Conservation (phyloP, 2,329 filamentous ascomycete species). For the Aspergillus eucalypticola region DNA sequence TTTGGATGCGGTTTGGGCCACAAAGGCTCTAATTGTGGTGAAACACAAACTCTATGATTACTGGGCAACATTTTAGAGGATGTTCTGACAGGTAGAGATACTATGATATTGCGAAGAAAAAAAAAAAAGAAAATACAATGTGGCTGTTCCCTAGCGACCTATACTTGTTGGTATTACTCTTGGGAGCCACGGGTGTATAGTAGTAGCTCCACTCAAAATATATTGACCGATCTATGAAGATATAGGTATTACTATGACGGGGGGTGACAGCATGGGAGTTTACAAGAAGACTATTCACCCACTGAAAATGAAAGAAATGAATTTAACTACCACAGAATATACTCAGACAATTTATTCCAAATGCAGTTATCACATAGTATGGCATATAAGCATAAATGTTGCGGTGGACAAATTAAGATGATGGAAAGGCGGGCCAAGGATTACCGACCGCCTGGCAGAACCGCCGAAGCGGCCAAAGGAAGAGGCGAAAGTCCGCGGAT, state of each 20-base stretch:
- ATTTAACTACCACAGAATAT: too few relatives aligned
- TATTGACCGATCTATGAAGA: neutral
- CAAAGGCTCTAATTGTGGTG: neutral
- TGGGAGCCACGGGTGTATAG: neutral
- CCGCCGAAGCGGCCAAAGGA: neutral
- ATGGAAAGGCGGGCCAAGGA: neutral
- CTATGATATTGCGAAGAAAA: neutral
- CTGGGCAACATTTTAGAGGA: neutral
- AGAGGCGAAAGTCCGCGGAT: neutral
- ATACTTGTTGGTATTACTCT: neutral
- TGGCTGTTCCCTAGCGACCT: neutral
- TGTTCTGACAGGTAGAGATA: neutral
- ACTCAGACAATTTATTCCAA: too few relatives aligned
- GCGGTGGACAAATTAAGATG: too few relatives aligned
- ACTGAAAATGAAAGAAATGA: too few relatives aligned
- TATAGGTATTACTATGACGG: neutral
- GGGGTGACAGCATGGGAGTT: too few relatives aligned
- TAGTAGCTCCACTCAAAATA: neutral
- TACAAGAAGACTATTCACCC: too few relatives aligned
- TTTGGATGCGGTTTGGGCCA: neutral
- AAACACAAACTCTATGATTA: neutral
- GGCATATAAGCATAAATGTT: too few relatives aligned
- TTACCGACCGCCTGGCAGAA: conserved; percentile 10
- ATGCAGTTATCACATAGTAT: too few relatives aligned
- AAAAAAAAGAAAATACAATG: neutral